These are phyloP conservation scores for Globisporangium rhizosaccharum DNA, from an alignment of 352 stramenopile species.

Conservation along the genomic window DNA sequence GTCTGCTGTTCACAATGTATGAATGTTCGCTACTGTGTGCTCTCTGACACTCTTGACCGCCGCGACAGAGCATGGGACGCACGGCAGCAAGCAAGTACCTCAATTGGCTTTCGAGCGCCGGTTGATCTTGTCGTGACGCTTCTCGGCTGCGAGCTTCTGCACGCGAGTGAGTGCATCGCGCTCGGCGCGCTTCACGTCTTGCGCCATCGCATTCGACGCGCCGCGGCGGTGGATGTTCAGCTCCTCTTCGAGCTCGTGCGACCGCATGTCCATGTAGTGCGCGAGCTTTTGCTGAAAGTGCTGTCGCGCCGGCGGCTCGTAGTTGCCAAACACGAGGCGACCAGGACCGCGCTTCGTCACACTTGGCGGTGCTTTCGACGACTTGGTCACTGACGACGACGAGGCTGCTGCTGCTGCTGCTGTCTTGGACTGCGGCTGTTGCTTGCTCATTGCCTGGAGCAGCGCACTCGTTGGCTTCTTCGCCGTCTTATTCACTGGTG, in stretches of 20 bases:
- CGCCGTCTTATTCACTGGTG: slow-evolving; percentile 15
- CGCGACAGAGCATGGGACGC: background rate
- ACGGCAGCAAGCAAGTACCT: background rate
- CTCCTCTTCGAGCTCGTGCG: slow-evolving; percentile 59
- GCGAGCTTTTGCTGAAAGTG: slow-evolving; percentile 77
- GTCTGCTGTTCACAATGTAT: background rate
- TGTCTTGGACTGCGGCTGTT: slow-evolving; percentile 6
- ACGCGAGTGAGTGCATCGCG: slow-evolving; percentile 58
- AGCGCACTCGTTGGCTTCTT: slow-evolving; percentile 21
- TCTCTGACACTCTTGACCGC: background rate
- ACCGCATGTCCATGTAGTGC: slow-evolving; percentile 67
- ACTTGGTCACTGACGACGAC: background rate
- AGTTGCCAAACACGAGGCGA: slow-evolving; percentile 69
- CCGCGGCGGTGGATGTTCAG: slow-evolving; percentile 56
- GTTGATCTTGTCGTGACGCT: slow-evolving; percentile 79
- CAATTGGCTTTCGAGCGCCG: slow-evolving; percentile 48
- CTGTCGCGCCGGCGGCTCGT: slow-evolving; percentile 48
- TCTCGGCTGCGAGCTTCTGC: slow-evolving; percentile 63
- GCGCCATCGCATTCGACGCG: slow-evolving; percentile 17
- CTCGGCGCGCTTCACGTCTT: slow-evolving; percentile 56
- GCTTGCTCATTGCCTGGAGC: background rate
- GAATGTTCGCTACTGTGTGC: background rate
- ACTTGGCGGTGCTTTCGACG: background rate
- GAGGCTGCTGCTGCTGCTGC: slow-evolving; percentile 12
- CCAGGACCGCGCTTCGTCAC: slow-evolving; percentile 39